Conservation (phyloP, 2,329 filamentous ascomycete genomes). For the Pseudopithomyces chartarum region DNA sequence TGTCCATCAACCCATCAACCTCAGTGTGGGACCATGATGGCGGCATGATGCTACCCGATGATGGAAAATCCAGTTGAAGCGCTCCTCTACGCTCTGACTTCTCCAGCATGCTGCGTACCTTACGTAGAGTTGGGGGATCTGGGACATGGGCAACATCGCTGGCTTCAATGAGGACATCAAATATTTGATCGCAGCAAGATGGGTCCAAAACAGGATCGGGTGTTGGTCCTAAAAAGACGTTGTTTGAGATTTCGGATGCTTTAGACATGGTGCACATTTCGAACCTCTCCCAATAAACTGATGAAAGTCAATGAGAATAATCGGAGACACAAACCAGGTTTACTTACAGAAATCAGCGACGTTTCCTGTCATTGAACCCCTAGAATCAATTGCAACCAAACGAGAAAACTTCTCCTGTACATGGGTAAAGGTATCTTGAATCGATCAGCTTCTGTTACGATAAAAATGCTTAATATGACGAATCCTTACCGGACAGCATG, state of each 20-base stretch:
- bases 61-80: conserved; percentile 79
- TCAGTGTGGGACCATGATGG: conserved; percentile 83
- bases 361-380: conserved; percentile 73
- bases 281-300: conserved; percentile 77
- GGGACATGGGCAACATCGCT: conserved; percentile 81
- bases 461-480: not conserved
- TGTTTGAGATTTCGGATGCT: conserved; percentile 84
- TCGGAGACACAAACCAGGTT: not conserved
- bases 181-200: conserved; percentile 59
- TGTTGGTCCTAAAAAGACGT: conserved; percentile 89
- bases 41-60: conserved; percentile 88
- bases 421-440: conserved; percentile 31
- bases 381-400: conserved; percentile 75
- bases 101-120: conserved; percentile 61
- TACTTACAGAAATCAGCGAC: conserved; percentile 79
- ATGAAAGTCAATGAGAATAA: conserved; percentile 3
- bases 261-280: conserved; percentile 96
- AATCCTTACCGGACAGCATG: conserved; percentile 62
- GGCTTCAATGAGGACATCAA: conserved; percentile 86
- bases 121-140: conserved; percentile 68
- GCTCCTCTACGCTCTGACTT: conserved; percentile 52
- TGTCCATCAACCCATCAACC: conserved; percentile 81
- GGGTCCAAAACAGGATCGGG: conserved; percentile 66
- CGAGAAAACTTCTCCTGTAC: conserved; percentile 74
- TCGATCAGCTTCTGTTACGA: conserved; percentile 10